phyloP scores from a whole-genome alignment of 2,329 filamentous ascomycete species.

The Arthrinium phaeospermum region DNA sequence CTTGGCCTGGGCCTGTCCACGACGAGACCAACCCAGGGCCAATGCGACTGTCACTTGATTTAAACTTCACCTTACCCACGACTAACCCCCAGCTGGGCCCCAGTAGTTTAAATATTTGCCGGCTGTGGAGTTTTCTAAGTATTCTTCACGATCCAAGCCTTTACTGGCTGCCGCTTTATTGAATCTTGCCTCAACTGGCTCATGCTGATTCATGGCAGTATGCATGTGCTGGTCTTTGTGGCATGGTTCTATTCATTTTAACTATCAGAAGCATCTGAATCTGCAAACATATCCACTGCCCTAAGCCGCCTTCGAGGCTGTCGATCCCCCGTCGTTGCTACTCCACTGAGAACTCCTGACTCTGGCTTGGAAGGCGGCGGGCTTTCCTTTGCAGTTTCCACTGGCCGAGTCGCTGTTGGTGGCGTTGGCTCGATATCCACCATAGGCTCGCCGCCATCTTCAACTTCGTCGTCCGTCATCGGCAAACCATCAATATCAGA shows the following conservation, averaged over 20 bases:
- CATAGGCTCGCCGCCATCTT: constrained; percentile 43
- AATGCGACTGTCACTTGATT: neutral
- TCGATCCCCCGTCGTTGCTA: constrained; percentile 37
- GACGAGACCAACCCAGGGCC: neutral
- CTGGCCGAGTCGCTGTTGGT: constrained; percentile 1
- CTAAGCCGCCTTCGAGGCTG: constrained; percentile 67
- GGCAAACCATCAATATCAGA: constrained; percentile 53
- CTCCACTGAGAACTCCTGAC: constrained; percentile 27
- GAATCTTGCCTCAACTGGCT: neutral
- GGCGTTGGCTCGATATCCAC: constrained; percentile 35
- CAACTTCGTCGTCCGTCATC: constrained; percentile 45
- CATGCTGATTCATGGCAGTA: neutral
- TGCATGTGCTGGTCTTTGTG: neutral
- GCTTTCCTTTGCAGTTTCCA: neutral
- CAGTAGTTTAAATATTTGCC: neutral
- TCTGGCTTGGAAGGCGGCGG: constrained; percentile 22
- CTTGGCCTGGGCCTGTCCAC: neutral
- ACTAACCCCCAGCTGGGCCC: neutral
- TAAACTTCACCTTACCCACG: neutral
- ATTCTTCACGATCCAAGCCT: neutral
- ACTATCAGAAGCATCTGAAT: constrained; percentile 62
- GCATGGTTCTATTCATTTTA: neutral
- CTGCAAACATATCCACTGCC: constrained; percentile 87
- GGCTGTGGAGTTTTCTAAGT: neutral
- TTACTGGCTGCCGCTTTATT: neutral